Evolutionary conservation across 2,329 filamentous ascomycete species (phyloP).

Genomic region (Chaetomiaceae sp.): DNA sequence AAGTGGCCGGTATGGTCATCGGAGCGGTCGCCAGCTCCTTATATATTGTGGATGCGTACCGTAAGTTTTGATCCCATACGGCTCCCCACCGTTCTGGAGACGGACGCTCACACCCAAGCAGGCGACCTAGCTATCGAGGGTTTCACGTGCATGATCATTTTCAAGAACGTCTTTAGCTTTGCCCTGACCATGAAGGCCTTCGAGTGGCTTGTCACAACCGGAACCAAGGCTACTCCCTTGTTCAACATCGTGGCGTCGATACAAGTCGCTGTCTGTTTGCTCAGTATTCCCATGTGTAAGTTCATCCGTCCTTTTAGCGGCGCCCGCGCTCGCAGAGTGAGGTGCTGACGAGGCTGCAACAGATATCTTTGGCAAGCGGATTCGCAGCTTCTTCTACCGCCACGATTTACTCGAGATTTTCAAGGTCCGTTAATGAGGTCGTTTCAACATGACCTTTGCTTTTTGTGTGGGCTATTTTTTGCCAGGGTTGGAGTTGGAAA

Average conservation of each 20-base stretch:
- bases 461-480: not conserved
- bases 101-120: constrained; percentile 31
- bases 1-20: constrained; percentile 87
- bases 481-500: not conserved
- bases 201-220: constrained; percentile 68
- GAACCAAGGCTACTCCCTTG: constrained; percentile 47
- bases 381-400: constrained; percentile 69
- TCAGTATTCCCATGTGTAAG: constrained; percentile 77
- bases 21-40: constrained; percentile 80
- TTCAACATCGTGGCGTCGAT: constrained; percentile 72
- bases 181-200: constrained; percentile 79
- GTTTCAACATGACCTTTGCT: not conserved
- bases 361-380: constrained; percentile 77
- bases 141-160: constrained; percentile 84
- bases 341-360: too few species aligned
- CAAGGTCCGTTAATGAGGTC: constrained; percentile 24
- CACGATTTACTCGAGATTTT: constrained; percentile 62
- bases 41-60: constrained; percentile 90
- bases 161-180: constrained; percentile 94
- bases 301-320: constrained; percentile 24
- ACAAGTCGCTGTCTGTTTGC: constrained; percentile 70
- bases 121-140: constrained; percentile 79
- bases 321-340: too few species aligned
- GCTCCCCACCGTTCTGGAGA: not conserved
- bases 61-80: constrained; percentile 46